These are phyloP conservation scores for Mortierella antarctica DNA, from an alignment of 192 early-diverging fungal genomes.

Conservation along the genomic window DNA sequence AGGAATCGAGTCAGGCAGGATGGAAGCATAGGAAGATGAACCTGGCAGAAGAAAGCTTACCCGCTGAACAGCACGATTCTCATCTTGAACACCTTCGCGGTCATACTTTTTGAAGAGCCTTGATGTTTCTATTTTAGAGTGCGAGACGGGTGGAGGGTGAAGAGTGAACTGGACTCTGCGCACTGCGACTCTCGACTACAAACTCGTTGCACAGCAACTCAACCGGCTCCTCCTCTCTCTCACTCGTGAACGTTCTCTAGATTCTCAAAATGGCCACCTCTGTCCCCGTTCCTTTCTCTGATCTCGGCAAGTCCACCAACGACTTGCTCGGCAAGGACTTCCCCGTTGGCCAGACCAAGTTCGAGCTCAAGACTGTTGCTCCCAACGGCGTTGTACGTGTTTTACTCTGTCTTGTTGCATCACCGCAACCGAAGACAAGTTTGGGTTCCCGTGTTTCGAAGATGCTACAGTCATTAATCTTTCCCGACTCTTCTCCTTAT, in stretches of 20 bases:
- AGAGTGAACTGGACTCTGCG: no score
- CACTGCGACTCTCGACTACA: neutral
- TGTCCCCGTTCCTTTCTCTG: slow-evolving; percentile 88
- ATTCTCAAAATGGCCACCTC: slow-evolving; percentile 47
- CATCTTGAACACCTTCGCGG: neutral
- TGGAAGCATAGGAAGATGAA: no score
- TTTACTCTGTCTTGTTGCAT: neutral
- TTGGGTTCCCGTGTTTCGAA: no score
- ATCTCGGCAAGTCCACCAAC: slow-evolving; percentile 94
- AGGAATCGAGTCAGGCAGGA: no score
- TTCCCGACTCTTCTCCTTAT: neutral
- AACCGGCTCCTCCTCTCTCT: neutral
- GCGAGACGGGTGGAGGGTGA: no score
- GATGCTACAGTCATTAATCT: neutral
- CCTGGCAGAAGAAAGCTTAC: no score
- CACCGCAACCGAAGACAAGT: neutral
- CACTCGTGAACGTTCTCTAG: slow-evolving; percentile 9
- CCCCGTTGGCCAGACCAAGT: slow-evolving; percentile 91
- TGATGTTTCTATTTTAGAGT: neutral
- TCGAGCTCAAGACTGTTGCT: slow-evolving; percentile 97
- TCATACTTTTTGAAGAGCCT: neutral
- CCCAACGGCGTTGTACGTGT: slow-evolving; percentile 93
- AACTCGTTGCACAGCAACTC: neutral
- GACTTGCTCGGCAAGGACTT: slow-evolving; percentile 98
- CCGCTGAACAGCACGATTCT: no score